Base-by-base conservation (phyloP, 257 asterid species). In the Fraxinus quadrangulata region DNA sequence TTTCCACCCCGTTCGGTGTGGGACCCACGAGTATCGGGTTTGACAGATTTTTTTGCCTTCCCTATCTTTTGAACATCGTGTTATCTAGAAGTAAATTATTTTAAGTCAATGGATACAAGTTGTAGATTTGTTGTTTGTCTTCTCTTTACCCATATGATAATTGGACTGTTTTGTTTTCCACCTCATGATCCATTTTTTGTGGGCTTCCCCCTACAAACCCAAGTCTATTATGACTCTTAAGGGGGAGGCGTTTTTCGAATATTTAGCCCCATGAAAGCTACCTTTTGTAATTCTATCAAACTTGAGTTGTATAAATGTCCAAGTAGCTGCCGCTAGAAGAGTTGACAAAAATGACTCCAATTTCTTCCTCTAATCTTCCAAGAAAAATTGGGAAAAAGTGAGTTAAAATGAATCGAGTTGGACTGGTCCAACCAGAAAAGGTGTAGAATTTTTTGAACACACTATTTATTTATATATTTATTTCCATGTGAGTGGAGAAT, bases 161-260 rank as follows among this genome's bases (percentile, higher is more conserved):
- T 54, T 61, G 65, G 65, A n/a, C 65, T 13, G 6, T 9, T 9
- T 61, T 3, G 68, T 21, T 61, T 10, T 61, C 34, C 6, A 61
- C 68, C 68, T 23, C 68, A 10, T 21, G 36, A 63, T 63, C 69
- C 69, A 10, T 63, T 63, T 56, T 63, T 63, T 63, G 69, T 24
- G 69, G 69, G 31, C 17, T 26, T 26, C 17, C 17, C 36, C 36
- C 17, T 8, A 24, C 17, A 26, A 63, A 23, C 69, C 69, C 36
- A 63, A 12, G 17, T 21, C 67, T 59, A 59, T 14, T 59, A 21
- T 21, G 2, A 59, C 30, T 21, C 30, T 21, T 56, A n/a, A 30
- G 1, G 3, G 21, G 23, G 71, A 4, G 9, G 5, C 40, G 9
- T 1, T 28, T 26, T 30, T 26, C 33, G 28, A 30, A 33, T 19